Evolutionary conservation across 176 grass and related monocot genomes (phyloP).

Genomic region (Juncus inflexus): DNA sequence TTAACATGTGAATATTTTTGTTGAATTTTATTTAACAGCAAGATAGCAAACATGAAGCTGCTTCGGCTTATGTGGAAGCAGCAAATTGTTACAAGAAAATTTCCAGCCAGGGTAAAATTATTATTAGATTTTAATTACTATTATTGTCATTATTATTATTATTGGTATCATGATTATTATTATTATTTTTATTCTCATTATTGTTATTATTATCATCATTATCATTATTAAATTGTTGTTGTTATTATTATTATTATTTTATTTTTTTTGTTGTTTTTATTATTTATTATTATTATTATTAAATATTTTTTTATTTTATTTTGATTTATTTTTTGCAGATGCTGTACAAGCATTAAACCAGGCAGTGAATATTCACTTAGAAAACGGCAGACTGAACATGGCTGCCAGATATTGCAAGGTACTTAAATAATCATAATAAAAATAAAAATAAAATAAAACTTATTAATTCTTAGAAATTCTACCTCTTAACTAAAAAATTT

Average conservation of each 20-base stretch:
- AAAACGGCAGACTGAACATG: conserved; percentile 98
- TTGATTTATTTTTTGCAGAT: conserved; percentile 42
- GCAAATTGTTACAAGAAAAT: conserved; percentile 33
- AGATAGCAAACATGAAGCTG: conserved; percentile 33
- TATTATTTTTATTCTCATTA: not conserved
- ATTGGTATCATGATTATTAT: too few relatives aligned
- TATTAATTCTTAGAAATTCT: too few relatives aligned
- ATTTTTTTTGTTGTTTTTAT: too few relatives aligned
- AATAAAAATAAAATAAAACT: too few relatives aligned
- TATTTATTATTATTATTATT: not conserved
- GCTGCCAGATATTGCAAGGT: conserved; percentile 99
- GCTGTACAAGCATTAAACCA: conserved; percentile 73
- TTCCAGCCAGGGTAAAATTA: conserved; percentile 22
- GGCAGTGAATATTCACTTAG: conserved; percentile 85
- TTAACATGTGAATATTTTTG: conserved; percentile 1
- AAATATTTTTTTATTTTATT: conserved; percentile 7
- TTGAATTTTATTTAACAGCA: conserved; percentile 20
- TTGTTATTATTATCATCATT: too few relatives aligned
- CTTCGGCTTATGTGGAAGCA: conserved; percentile 35
- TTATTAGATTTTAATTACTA: not conserved
- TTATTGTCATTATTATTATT: too few relatives aligned
- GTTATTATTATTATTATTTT: not conserved
- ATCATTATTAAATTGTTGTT: too few relatives aligned
- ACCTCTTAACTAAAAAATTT: too few relatives aligned
- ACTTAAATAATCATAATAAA: not conserved